Evolutionary conservation across 2,329 filamentous ascomycete genomes (phyloP), one percentile per base, ranked within the genome.

Genomic region (Sarocladium strictum): DNA sequence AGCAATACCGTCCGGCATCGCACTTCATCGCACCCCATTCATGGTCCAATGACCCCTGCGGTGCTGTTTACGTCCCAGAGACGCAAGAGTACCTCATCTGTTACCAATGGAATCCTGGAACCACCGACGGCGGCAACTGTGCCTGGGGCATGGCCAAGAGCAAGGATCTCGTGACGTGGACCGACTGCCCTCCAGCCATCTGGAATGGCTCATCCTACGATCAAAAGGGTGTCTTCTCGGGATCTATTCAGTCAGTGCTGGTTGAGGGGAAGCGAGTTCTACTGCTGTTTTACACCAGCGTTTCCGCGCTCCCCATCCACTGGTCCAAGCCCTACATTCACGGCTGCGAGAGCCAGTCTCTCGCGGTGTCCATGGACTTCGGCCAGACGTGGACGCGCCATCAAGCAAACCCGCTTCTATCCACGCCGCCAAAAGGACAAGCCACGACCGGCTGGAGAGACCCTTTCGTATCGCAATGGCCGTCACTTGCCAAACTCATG

Each of bases 261-360:
- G 69, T 74, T 56, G 66, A 71, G 14, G 71, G 70, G 17, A 67
- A 53, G 56, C 40, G 57, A 21, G 35, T 60, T 3, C 63, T 33
- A 66, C 72, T n/a, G 72, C 71, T 7, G 58, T 75, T 27, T 2
- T 76, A 76, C 56, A 73, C 73, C 7, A 70, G 69, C 5, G 71
- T 75, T 12, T 68, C 67, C n/a, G 71, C 67, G 56, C 57, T 74
- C 12, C 73, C 72, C 0, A 74, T 76, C n/a, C 68, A 72, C 38
- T 75, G 72, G 72, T 73, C 69, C 6, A 67, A 74, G 24, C 64
- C 65, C 6, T 76, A 76, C 56, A 70, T 68, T 32, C 65, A 70
- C 21, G 72, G 70, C 9, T 72, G 72, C 47, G 74, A 77, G 59
- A 71, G 72, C 1, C 72, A 76, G 55, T 69, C 69, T 12, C 62